Evolutionary conservation across 192 early-diverging fungal species (phyloP), one percentile per base, ranked within the genome.

Genomic region (Kickxella alabastrina): DNA sequence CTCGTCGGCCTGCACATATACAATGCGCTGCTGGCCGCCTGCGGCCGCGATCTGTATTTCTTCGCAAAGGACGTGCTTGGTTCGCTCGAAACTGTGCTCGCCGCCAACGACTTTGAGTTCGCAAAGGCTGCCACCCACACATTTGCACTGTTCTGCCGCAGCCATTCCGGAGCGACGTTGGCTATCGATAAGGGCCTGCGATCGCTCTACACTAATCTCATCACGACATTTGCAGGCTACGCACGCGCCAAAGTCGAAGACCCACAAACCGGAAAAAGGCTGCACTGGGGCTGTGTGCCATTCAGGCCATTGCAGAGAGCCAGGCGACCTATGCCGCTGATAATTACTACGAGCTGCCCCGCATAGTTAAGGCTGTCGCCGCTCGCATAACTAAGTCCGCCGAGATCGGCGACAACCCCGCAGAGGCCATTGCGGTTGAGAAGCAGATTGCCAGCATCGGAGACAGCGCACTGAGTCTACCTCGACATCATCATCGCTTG

Each of bases 1-100:
- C 75, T 67, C 32, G 82, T 92, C 6, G 84, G 84, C 6, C 65
- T 96, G 45, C 73, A 79, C 48, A 90, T 96, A 42, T 71, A 88
- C 31, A 82, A 88, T 42, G 76, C 83, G 2, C 76, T 96, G 34
- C 59, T 96, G 31, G 58, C 66, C 31, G 63, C 80, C 13, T 92
- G 91, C 67, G 81, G 81, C 28, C 62, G 80, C 26, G 83, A 93
- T 49, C 68, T 92, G 31, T 85, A 87, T 54, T 79, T 93, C 24
- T 92, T 96, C 62, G 87, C 88, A 22, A 86, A 86, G 53, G 80
- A 86, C 48, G 73, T 92, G 46, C 79, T 96, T 9, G 82, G 80
- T 34, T 76, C 90, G 26, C 69, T 90, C n/a, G 78, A 80, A n/a
- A 62, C 68, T 12, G 68, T 79, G 18, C 56, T 89, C 12, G 65